Percentiles rank a stretch among this genome's conserved stretches.
phyloP scores from a whole-genome alignment of 306 rosid genomes.

The Lathyrus aphaca region DNA sequence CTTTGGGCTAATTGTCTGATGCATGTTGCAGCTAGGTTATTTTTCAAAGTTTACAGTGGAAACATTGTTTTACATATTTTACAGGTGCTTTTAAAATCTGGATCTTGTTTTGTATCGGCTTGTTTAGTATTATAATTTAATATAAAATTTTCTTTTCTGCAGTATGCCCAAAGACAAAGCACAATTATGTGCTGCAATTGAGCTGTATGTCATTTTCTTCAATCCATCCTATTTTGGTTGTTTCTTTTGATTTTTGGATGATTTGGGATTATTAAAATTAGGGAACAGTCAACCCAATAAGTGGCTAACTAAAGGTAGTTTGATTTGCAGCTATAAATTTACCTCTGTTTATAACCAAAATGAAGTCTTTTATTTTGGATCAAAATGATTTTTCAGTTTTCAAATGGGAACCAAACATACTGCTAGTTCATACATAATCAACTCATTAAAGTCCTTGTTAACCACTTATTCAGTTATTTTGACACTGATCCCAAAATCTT shows the following conservation, averaged over 20 bases:
- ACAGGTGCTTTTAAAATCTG: constrained; percentile 63
- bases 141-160: constrained; percentile 33
- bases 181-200: constrained; percentile 84
- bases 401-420: constrained; percentile 4
- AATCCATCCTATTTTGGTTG: background rate
- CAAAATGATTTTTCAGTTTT: background rate
- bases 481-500: constrained; percentile 13
- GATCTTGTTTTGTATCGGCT: background rate
- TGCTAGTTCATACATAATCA: background rate
- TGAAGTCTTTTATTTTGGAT: background rate
- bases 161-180: constrained; percentile 99
- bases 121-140: constrained; percentile 11
- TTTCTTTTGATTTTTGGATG: constrained; percentile 18
- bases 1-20: constrained; percentile 31
- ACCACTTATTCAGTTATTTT: constrained; percentile 13
- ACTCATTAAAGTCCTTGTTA: constrained; percentile 22
- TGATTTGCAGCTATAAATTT: background rate
- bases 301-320: constrained; percentile 18
- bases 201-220: constrained; percentile 69
- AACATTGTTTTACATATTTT: constrained; percentile 86
- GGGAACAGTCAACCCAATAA: background rate
- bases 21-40: constrained; percentile 71
- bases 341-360: constrained; percentile 11
- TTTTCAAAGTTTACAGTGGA: constrained; percentile 77
- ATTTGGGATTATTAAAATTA: constrained; percentile 11